Base-by-base conservation (phyloP, 331 rosid genomes). In the Malus hybrid region DNA sequence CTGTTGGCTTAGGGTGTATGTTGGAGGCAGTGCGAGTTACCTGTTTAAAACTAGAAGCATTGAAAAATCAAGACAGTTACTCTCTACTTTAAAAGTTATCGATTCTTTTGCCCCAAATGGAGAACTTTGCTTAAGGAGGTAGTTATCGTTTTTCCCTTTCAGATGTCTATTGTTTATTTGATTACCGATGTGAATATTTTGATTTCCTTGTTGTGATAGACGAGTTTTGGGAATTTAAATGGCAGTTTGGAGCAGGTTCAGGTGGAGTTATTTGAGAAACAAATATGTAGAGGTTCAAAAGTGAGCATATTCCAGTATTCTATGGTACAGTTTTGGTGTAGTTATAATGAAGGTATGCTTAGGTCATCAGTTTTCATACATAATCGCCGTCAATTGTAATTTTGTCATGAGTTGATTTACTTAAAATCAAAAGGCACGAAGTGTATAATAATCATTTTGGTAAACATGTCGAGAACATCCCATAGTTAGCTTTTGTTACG, bases 241-340 rank as follows among this genome's bases (percentile, higher is more conserved):
- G 95, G 96, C 99, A 95, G 99, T 90, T 90, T 95, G 97, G 99
- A 92, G 97, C 97, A 95, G 91, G 96, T 90, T 87, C 99, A 95
- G 97, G 92, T 90, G 33, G 87, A 82, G 70, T 81, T 89, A 84
- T 95, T 95, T 83, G 93, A 90, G 77, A 85, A 85, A 74, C 96
- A 89, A 82, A 66, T 95, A 78, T 89, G 86, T 73, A 96, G 93
- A 71, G 96, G 90, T 82, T 85, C 88, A 82, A 84, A 83, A 84
- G 83, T 88, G 77, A 90, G 88, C 97, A 81, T 95, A 79, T 85
- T 87, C 83, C 99, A 92, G 81, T 92, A 90, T 79, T 89, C 96
- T 63, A 83, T 92, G 93, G 93, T 92, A 70, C 90, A 78, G 10
- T 81, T 89, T 80, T 84, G 81, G 81, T 71, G 83, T 76, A 81